Evolutionary conservation across 2,329 filamentous ascomycete genomes (phyloP).

Genomic region (Phaeophleospora eucalypticola): DNA sequence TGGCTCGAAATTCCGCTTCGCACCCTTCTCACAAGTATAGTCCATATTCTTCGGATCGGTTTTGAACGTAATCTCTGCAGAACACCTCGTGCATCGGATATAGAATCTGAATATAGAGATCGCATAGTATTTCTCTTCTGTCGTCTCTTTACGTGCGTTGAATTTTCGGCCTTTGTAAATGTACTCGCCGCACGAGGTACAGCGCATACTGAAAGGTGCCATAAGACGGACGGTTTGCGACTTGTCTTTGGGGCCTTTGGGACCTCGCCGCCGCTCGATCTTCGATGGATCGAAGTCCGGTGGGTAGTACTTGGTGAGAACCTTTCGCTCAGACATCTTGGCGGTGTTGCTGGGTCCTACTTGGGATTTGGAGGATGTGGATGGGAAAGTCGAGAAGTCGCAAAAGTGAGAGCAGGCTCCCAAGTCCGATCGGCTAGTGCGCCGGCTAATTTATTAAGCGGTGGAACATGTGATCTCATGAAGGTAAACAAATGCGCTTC

Average conservation of each 20-base stretch:
- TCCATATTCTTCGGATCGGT: conserved; percentile 96
- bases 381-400: too few species aligned
- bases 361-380: too few species aligned
- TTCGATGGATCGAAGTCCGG: conserved; percentile 86
- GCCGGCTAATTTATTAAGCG: too few species aligned
- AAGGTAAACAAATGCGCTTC: conserved; percentile 8
- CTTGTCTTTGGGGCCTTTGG: conserved; percentile 70
- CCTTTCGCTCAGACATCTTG: conserved; percentile 80
- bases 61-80: conserved; percentile 82
- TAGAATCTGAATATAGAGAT: conserved; percentile 89
- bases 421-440: background rate
- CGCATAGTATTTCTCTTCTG: conserved; percentile 81
- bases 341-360: conserved; percentile 10
- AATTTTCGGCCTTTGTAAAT: conserved; percentile 94
- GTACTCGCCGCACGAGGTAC: conserved; percentile 67
- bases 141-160: conserved; percentile 90
- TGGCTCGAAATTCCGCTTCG: conserved; percentile 87
- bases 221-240: conserved; percentile 80
- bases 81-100: conserved; percentile 75
- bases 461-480: too few species aligned
- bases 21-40: conserved; percentile 75
- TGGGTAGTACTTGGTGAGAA: conserved; percentile 64
- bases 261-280: conserved; percentile 61
- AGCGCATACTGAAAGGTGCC: conserved; percentile 81
- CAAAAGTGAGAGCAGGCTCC: too few species aligned